These are phyloP conservation scores for Viola pubescens DNA, from an alignment of 441 rosid genomes.

Conservation along the genomic window DNA sequence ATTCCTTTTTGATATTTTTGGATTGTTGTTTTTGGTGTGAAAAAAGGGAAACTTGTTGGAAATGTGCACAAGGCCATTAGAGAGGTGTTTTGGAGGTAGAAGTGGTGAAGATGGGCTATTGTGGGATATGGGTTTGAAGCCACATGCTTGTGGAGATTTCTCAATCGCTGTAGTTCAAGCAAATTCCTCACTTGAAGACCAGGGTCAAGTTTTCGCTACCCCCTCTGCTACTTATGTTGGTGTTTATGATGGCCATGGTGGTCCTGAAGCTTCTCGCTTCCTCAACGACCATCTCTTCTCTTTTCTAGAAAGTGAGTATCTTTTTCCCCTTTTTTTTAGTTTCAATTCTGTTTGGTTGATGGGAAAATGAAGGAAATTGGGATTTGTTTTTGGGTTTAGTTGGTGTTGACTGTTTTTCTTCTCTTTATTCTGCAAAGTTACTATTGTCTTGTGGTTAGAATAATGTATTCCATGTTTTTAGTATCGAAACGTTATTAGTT, in stretches of 20 bases:
- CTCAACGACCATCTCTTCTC: constrained; percentile 37
- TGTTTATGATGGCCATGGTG: constrained; percentile 68
- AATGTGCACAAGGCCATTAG: constrained; percentile 28
- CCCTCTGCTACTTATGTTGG: constrained; percentile 58
- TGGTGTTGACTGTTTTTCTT: neutral
- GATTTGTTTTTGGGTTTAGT: neutral
- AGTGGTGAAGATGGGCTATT: constrained; percentile 30
- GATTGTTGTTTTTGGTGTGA: neutral
- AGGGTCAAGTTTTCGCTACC: constrained; percentile 51
- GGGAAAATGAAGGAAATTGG: neutral
- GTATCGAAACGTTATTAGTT: neutral
- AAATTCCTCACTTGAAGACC: constrained; percentile 50
- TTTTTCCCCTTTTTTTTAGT: neutral
- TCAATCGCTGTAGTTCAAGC: constrained; percentile 62
- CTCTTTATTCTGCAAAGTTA: neutral
- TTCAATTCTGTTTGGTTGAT: constrained; percentile 4
- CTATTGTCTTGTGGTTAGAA: neutral
- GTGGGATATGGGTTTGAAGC: constrained; percentile 46
- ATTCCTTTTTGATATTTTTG: no score
- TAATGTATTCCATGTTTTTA: neutral
- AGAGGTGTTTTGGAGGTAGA: constrained; percentile 36
- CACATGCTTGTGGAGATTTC: constrained; percentile 46
- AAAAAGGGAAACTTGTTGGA: constrained; percentile 17
- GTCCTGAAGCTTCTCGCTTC: constrained; percentile 59
- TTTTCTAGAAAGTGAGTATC: constrained; percentile 37